Evolutionary conservation across 202 grass and related monocot genomes (phyloP).

Genomic region (Saccharum hybrid): DNA sequence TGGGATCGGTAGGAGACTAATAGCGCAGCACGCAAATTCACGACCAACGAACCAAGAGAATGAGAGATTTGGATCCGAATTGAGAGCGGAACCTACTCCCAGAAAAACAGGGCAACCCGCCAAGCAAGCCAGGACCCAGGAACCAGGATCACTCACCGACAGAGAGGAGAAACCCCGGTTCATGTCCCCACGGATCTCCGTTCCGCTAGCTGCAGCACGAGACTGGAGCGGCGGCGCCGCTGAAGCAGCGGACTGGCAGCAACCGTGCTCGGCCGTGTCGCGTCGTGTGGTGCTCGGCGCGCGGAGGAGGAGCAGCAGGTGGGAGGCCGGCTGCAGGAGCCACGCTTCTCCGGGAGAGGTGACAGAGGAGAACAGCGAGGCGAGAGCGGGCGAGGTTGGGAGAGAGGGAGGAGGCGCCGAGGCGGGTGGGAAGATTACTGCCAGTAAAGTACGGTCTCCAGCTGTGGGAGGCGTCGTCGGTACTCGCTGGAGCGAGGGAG

Average conservation of each 20-base stretch:
- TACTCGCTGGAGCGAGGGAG: slow-evolving; percentile 32
- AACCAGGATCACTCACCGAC: slow-evolving; percentile 37
- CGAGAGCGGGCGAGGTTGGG: slow-evolving; percentile 21
- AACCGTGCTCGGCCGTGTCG: background rate
- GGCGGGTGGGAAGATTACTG: slow-evolving; percentile 48
- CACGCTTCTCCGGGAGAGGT: slow-evolving; percentile 16
- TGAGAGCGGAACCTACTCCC: background rate
- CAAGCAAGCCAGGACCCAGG: slow-evolving; percentile 11
- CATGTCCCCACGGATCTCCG: slow-evolving; percentile 33
- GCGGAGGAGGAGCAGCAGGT: background rate
- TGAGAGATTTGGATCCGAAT: slow-evolving; percentile 42
- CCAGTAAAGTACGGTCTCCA: slow-evolving; percentile 51
- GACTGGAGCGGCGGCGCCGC: background rate
- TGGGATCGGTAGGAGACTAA: background rate
- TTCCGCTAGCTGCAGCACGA: background rate
- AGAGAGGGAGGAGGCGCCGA: slow-evolving; percentile 19
- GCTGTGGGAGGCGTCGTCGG: slow-evolving; percentile 59
- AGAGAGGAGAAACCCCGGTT: background rate
- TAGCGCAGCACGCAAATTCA: background rate
- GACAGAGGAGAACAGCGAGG: slow-evolving; percentile 18
- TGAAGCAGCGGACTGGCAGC: background rate
- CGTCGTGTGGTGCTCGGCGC: background rate
- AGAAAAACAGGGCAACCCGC: background rate
- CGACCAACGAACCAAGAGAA: background rate
- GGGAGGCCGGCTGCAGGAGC: background rate